phyloP scores from a whole-genome alignment of 257 asterid species.

The Datura wrightii region DNA sequence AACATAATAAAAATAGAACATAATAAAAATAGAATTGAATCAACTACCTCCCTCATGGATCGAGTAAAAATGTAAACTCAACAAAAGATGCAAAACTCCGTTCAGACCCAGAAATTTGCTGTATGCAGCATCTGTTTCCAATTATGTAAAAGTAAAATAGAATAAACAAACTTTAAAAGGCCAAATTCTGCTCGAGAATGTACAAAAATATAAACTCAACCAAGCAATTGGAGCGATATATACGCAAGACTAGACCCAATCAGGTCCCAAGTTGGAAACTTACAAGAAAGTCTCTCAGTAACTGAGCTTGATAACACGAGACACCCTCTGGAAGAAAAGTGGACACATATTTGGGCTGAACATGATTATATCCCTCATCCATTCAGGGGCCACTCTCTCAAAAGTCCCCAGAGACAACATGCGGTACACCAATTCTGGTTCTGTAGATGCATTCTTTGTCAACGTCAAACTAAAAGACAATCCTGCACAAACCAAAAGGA shows the following conservation, averaged over 20 bases:
- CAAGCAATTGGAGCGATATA: background rate
- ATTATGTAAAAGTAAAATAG: background rate
- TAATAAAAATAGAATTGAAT: background rate
- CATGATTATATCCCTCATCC: slow-evolving; percentile 77
- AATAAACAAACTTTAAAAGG: background rate
- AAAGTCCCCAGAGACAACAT: slow-evolving; percentile 75
- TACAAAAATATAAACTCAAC: background rate
- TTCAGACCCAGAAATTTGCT: background rate
- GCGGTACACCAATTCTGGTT: slow-evolving; percentile 63
- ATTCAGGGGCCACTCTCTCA: slow-evolving; percentile 82
- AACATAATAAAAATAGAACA: background rate
- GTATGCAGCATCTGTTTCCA: background rate
- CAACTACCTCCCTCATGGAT: background rate
- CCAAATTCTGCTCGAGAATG: background rate
- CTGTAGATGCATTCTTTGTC: slow-evolving; percentile 56
- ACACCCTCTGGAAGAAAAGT: slow-evolving; percentile 69
- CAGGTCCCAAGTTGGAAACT: background rate
- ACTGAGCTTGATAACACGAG: slow-evolving; percentile 54
- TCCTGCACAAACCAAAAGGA: slow-evolving; percentile 54
- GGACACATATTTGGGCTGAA: slow-evolving; percentile 78
- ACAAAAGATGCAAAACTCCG: background rate
- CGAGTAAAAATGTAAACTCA: background rate
- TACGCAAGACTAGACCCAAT: background rate
- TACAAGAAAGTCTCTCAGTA: slow-evolving; percentile 18
- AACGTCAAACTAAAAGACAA: slow-evolving; percentile 78